These are phyloP conservation scores for Cyberlindnera galapagoensis DNA, from an alignment of 805 yeast genomes.

Conservation along the genomic window DNA sequence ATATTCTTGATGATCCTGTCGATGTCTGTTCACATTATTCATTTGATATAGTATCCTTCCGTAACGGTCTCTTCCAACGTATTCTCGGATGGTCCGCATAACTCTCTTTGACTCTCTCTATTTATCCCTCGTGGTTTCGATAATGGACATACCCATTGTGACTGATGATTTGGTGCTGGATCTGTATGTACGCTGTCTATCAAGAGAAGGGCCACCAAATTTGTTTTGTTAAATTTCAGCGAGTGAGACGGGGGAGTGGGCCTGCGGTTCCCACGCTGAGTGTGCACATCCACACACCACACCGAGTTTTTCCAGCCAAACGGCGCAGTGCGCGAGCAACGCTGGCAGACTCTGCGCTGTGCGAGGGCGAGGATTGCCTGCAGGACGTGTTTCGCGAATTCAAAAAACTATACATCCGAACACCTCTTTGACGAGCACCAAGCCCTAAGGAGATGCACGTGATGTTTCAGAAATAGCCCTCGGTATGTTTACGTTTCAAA, in stretches of 20 bases:
- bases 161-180: slow-evolving; percentile 24
- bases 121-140: neutral
- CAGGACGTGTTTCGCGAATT: too few relatives aligned
- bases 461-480: too few relatives aligned
- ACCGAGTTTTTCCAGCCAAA: neutral
- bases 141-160: slow-evolving; percentile 26
- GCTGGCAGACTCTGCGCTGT: too few relatives aligned
- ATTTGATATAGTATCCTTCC: neutral
- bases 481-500: too few relatives aligned
- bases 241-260: slow-evolving; percentile 8
- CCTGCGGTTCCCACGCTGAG: slow-evolving; percentile 3
- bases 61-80: neutral
- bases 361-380: too few relatives aligned
- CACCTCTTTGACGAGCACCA: too few relatives aligned
- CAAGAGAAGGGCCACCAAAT: too few relatives aligned
- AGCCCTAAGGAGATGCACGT: too few relatives aligned
- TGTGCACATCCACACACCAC: slow-evolving; percentile 8
- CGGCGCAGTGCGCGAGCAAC: too few relatives aligned
- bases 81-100: neutral
- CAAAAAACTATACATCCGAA: too few relatives aligned
- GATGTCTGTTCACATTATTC: slow-evolving; percentile 1
- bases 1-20: too few relatives aligned
- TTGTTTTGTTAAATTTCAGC: slow-evolving; percentile 17
- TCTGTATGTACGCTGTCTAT: too few relatives aligned
- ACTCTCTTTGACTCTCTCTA: neutral